Evolutionary conservation across 1,139 yeast genomes (phyloP).

Genomic region (Yamadazyma triangularis): DNA sequence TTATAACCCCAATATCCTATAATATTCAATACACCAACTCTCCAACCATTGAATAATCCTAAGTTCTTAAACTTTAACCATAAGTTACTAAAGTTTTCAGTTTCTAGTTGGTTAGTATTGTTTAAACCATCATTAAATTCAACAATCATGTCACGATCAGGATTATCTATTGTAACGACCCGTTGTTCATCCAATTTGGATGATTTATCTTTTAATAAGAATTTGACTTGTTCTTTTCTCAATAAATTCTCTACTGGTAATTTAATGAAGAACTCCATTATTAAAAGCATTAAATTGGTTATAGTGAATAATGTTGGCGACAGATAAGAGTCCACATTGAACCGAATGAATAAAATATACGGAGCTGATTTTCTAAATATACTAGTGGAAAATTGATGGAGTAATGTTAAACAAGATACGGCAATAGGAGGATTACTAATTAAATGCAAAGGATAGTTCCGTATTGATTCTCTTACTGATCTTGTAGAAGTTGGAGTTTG

Average conservation of each 20-base stretch:
- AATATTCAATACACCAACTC: constrained; percentile 74
- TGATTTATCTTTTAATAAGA: constrained; percentile 43
- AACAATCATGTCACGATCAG: constrained; percentile 48
- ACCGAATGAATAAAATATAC: constrained; percentile 57
- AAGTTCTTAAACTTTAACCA: constrained; percentile 20
- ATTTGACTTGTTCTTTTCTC: constrained; percentile 76
- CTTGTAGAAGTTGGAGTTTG: constrained; percentile 17
- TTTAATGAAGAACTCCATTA: constrained; percentile 66
- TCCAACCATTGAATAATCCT: constrained; percentile 84
- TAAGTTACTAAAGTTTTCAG: constrained; percentile 9
- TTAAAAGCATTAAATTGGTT: constrained; percentile 52
- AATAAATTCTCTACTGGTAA: constrained; percentile 85
- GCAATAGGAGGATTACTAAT: constrained; percentile 53
- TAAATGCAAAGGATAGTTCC: constrained; percentile 34
- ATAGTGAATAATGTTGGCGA: constrained; percentile 56
- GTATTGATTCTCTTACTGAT: constrained; percentile 36
- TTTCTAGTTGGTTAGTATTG: constrained; percentile 7
- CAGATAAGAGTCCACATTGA: constrained; percentile 66
- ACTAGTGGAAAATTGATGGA: constrained; percentile 60
- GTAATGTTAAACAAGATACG: constrained; percentile 48
- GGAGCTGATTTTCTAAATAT: constrained; percentile 71
- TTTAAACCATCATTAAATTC: constrained; percentile 30
- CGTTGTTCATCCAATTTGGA: constrained; percentile 24
- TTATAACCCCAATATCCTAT: constrained; percentile 83
- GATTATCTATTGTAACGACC: constrained; percentile 36